Base-by-base conservation (phyloP, 495 filamentous ascomycete species). In the Penicillium cosmopolitanum region DNA sequence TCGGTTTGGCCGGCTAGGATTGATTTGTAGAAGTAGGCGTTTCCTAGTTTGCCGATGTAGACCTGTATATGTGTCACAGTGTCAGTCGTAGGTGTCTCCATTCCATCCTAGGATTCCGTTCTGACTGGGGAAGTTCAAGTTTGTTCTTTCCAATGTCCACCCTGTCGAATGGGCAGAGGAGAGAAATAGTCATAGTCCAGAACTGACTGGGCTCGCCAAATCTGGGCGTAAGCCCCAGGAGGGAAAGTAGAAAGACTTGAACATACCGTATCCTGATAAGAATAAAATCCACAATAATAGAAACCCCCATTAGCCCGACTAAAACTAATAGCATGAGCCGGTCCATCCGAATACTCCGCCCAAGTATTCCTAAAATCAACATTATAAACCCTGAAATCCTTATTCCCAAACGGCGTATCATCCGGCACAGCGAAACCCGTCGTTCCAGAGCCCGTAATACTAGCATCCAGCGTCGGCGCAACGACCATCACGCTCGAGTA, bases 1-100 rank as follows among this genome's bases (percentile, higher is more conserved):
- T 88, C 85, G 0, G 82, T 86, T 63, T 88, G 77, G n/a, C 85
- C 85, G 8, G 82, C 84, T 33, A 86, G 70, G 21, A 77, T 76
- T 59, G 68, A 75, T 25, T 76, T 70, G 62, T 81, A 76, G 72
- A 86, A 81, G 70, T 86, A 87, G 8, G 81, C 78, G 58, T 83
- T 85, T 34, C 80, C 84, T 5, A 85, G 74, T 62, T 87, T 87
- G 51, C 85, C 85, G 6, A 86, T 66, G 63, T 86, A 87, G 54
- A 87, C 68, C 80, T 83, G 50, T 12, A 19, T 13, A 8, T 31
- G n/a, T n/a, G n/a, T n/a, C n/a, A n/a, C n/a, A n/a, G n/a, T n/a
- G 28, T 31, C 4, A 31, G 28, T 31, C 8, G 5, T 28, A 4
- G 25, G 28, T 31, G 23, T 23, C 23, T 23, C 23, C 23, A 4